These are phyloP conservation scores for Aspergillus flavus DNA, from an alignment of 2,329 filamentous ascomycete species.

Conservation along the genomic window DNA sequence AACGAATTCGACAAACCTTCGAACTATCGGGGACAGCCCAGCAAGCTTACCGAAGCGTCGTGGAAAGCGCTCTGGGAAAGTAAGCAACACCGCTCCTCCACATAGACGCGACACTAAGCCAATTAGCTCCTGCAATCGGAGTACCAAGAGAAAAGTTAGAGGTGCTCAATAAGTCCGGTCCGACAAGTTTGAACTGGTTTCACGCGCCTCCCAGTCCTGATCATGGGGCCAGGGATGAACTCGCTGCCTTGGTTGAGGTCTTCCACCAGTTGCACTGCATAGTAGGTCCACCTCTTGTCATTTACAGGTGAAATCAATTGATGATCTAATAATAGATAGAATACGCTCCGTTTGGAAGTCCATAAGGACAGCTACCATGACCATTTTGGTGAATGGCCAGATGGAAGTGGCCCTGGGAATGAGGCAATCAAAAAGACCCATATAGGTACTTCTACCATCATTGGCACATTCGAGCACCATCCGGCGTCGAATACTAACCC, in stretches of 20 bases:
- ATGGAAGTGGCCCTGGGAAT: background rate
- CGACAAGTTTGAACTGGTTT: background rate
- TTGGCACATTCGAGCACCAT: background rate
- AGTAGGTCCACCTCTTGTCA: background rate
- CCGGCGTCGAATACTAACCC: background rate
- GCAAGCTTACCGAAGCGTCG: background rate
- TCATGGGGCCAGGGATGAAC: background rate
- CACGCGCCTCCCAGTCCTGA: background rate
- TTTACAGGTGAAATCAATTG: too few relatives aligned
- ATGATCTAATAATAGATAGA: background rate
- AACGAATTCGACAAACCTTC: background rate
- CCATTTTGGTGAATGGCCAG: background rate
- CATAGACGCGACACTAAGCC: background rate
- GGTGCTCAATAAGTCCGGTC: background rate
- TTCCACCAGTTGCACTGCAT: constrained; percentile 1
- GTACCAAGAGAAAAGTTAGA: background rate
- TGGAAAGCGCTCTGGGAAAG: background rate
- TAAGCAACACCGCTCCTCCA: background rate
- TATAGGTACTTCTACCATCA: background rate
- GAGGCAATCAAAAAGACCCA: background rate
- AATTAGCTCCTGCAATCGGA: background rate
- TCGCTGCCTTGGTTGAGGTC: background rate
- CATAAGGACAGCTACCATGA: background rate
- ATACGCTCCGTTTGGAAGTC: background rate
- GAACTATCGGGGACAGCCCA: background rate